Evolutionary conservation across 2,329 filamentous ascomycete species (phyloP).

Genomic region (Calonectria pseudoturangicola): DNA sequence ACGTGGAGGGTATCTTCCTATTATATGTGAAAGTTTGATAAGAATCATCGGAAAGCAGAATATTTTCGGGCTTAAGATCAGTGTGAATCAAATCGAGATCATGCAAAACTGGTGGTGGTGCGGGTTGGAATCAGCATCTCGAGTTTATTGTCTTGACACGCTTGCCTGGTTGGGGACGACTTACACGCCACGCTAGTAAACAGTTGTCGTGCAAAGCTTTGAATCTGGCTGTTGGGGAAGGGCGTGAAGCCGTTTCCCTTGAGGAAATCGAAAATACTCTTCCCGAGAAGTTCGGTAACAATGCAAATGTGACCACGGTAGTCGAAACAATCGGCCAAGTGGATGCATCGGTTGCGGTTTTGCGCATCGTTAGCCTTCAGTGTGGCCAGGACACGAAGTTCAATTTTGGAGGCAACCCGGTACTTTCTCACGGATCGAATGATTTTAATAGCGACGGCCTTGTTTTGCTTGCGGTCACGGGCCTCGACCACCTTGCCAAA

Average conservation of each 20-base stretch:
- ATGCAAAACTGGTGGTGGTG: constrained; percentile 81
- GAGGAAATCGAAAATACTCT: constrained; percentile 98
- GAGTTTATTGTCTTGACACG: too few relatives aligned
- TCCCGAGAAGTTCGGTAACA: constrained; percentile 85
- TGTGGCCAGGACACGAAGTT: constrained; percentile 93
- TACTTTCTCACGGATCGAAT: constrained; percentile 99
- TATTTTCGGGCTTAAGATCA: constrained; percentile 82
- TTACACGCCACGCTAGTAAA: constrained; percentile 97
- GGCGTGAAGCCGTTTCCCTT: constrained; percentile 97
- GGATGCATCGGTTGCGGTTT: constrained; percentile 97
- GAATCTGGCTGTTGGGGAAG: constrained; percentile 98
- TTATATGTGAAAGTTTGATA: constrained; percentile 84
- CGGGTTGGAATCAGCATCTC: constrained; percentile 59
- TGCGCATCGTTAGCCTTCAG: constrained; percentile 92
- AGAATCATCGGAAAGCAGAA: constrained; percentile 77
- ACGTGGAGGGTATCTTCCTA: constrained; percentile 80
- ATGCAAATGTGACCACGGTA: constrained; percentile 97
- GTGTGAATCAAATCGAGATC: constrained; percentile 98
- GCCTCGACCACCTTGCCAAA: constrained; percentile 99
- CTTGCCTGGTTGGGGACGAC: constrained; percentile 61
- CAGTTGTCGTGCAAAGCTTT: constrained; percentile 95
- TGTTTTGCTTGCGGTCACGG: constrained; percentile 84
- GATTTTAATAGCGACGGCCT: constrained; percentile 94
- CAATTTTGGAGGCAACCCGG: constrained; percentile 95
- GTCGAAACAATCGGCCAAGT: constrained; percentile 96